A percentile compares a stretch with the other conserved stretches of the same genome.
Evolutionary conservation across 139 green algal species (phyloP).

Genomic region (Ulvella scutata): DNA sequence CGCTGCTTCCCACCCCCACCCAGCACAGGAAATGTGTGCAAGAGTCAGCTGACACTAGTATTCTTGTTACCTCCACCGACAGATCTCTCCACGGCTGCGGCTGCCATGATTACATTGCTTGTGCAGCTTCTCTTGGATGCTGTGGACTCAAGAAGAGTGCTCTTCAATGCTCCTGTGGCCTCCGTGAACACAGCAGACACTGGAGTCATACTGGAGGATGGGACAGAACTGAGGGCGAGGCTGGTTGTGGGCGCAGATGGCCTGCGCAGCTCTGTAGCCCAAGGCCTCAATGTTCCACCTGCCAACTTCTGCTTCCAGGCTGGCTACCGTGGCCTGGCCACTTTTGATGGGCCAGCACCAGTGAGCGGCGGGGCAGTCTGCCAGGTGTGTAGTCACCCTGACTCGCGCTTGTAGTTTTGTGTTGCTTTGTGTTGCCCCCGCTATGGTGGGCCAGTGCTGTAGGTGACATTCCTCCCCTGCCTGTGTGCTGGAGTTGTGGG

Average conservation of each 20-base stretch:
- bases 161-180: neutral
- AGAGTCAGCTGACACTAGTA: too few relatives aligned
- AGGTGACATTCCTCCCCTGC: too few relatives aligned
- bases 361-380: neutral
- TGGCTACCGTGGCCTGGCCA: neutral
- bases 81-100: too few relatives aligned
- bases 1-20: too few relatives aligned
- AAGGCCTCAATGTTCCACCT: neutral
- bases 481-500: too few relatives aligned
- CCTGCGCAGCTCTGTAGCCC: neutral
- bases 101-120: too few relatives aligned
- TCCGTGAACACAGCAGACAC: neutral
- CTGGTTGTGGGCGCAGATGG: neutral
- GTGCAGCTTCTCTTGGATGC: neutral
- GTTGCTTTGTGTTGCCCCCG: too few relatives aligned
- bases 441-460: too few relatives aligned
- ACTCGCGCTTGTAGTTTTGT: neutral
- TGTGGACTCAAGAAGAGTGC: neutral
- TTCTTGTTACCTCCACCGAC: too few relatives aligned
- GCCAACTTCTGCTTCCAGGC: neutral
- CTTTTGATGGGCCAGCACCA: neutral
- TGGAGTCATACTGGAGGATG: neutral
- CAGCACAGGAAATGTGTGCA: too few relatives aligned
- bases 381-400: neutral
- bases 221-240: neutral